Conservation (phyloP, 2,329 filamentous ascomycete species). For the Paradendryphiella salina region DNA sequence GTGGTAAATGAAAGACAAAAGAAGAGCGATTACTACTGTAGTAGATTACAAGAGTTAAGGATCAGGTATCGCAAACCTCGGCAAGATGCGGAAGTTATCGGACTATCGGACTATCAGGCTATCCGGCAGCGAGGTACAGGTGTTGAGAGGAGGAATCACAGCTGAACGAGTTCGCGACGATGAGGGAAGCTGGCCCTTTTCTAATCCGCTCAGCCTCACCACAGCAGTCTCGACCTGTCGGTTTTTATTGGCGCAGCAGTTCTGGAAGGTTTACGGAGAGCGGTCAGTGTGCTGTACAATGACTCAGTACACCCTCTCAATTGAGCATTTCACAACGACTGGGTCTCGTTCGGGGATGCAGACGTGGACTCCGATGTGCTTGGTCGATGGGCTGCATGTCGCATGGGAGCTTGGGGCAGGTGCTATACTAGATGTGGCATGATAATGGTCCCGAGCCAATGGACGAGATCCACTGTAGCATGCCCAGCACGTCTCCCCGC, state of each 20-base stretch:
- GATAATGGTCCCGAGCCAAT: constrained; percentile 16
- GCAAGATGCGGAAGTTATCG: constrained; percentile 8
- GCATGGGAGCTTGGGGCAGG: constrained; percentile 7
- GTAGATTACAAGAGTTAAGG: constrained; percentile 5
- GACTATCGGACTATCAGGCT: constrained; percentile 4
- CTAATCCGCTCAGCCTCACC: constrained; percentile 8
- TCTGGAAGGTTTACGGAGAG: constrained; percentile 9
- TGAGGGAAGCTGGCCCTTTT: constrained; percentile 23
- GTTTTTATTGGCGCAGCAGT: constrained; percentile 6
- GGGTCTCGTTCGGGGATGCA: constrained; percentile 18
- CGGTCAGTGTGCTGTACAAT: constrained; percentile 16
- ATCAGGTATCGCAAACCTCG: constrained; percentile 1
- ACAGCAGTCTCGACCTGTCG: constrained; percentile 1
- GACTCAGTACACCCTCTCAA: constrained; percentile 7
- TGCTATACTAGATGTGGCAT: constrained; percentile 5
- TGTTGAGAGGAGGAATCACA: constrained; percentile 7
- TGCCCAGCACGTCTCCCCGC: constrained; percentile 15
- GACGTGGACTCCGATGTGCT: constrained; percentile 14
- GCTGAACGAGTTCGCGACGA: constrained; percentile 6
- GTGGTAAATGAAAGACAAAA: not conserved
- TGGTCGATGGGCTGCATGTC: constrained; percentile 4
- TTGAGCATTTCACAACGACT: constrained; percentile 7
- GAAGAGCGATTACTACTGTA: constrained; percentile 2
- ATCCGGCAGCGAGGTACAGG: constrained; percentile 1
- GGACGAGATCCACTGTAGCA: constrained; percentile 9